Evolutionary conservation across 345 rosid genomes (phyloP), one percentile per base, ranked within the genome.

Genomic region (Eucalyptus dawsonii): DNA sequence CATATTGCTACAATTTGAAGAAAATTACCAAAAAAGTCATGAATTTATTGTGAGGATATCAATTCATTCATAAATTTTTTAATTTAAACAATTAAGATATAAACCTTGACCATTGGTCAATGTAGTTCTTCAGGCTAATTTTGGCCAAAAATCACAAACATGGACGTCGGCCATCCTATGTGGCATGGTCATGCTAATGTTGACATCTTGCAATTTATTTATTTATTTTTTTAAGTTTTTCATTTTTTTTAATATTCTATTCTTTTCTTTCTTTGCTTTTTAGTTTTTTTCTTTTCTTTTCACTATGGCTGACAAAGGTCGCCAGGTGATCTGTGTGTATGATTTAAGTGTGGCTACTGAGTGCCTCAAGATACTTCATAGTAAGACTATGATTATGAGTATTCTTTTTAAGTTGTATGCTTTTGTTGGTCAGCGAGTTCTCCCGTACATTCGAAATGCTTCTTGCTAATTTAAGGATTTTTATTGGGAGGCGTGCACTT

Each of bases 71-170:
- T 60, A 25, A 60, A 60, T 2, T 53, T 60, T 27, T 60, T 1
- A 0, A 60, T 60, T 25, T 60, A 0, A 25, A 24, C 31, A 60
- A 60, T 25, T 11, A 6, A 60, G 58, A 24, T 31, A 11, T 60
- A 60, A 60, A 60, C 15, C 14, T 60, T 27, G 67, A 60, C 14
- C 67, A 60, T 60, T 60, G 13, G 67, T 14, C 67, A 60, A 60
- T 60, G 6, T 60, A 60, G n/a, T 13, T 25, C 7, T 60, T 25
- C 14, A 0, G 13, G 31, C 15, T 25, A 60, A 25, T 60, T 25
- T 60, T 24, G 15, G 67, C 31, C 0, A 1, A 4, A 60, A 11
- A 60, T 60, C 14, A 25, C 2, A 22, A 0, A 25, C 27, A 11
- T 25, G 15, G 4, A 60, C 3, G 15, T 60, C 7, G 2, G 8